A percentile compares a stretch with the other conserved stretches of the same genome.
These are phyloP conservation scores for Aspergillus sp. DNA, from an alignment of 2,329 filamentous ascomycete genomes.

Conservation along the genomic window DNA sequence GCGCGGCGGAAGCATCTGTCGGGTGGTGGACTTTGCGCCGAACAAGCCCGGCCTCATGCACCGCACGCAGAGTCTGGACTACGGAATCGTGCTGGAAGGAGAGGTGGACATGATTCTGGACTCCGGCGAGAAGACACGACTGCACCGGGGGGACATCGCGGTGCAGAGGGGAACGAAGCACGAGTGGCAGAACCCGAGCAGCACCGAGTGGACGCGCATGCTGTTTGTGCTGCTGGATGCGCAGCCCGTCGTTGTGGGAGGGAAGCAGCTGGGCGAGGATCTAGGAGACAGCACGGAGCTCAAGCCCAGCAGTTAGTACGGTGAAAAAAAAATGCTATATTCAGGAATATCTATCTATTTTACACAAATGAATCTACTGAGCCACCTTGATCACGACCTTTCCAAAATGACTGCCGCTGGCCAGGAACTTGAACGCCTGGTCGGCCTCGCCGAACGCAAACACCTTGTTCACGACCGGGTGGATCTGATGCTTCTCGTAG, in stretches of 20 bases:
- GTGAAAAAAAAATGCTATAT: neutral
- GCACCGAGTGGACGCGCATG: constrained; percentile 49
- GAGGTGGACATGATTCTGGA: constrained; percentile 52
- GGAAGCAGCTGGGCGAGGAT: constrained; percentile 24
- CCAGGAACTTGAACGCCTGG: constrained; percentile 53
- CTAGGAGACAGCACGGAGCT: constrained; percentile 12
- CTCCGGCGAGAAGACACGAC: constrained; percentile 46
- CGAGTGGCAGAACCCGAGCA: constrained; percentile 50
- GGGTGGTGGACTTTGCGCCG: constrained; percentile 51
- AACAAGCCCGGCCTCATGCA: constrained; percentile 48
- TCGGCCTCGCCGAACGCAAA: constrained; percentile 53
- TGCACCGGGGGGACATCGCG: constrained; percentile 54
- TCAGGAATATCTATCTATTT: neutral
- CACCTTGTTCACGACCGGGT: constrained; percentile 52
- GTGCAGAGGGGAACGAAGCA: constrained; percentile 58
- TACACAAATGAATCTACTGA: neutral
- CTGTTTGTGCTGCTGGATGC: constrained; percentile 34
- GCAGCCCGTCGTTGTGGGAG: constrained; percentile 20
- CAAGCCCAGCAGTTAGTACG: neutral
- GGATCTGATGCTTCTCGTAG: constrained; percentile 31
- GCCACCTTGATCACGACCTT: constrained; percentile 54
- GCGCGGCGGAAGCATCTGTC: constrained; percentile 41
- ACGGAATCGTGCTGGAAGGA: constrained; percentile 55
- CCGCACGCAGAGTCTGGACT: constrained; percentile 54
- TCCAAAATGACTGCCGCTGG: constrained; percentile 53